phyloP scores from a whole-genome alignment of 2,329 filamentous ascomycete genomes.

The Penicillium hesseltinei region DNA sequence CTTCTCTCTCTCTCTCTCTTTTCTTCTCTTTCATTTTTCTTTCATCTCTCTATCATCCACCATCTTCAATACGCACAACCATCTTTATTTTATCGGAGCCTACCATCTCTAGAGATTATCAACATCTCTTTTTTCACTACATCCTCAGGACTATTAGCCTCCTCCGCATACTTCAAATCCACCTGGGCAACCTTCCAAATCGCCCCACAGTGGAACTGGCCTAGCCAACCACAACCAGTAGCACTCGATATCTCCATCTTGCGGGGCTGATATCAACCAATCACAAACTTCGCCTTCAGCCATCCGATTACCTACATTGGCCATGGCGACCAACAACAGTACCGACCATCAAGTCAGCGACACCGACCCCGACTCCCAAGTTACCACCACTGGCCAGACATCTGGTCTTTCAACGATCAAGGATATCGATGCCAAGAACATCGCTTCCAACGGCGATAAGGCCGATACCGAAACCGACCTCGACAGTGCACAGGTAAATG shows the following conservation, averaged over 20 bases:
- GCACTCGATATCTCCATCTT: fast-evolving
- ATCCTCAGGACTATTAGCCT: neutral
- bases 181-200: too few species aligned
- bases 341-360: too few species aligned
- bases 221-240: neutral
- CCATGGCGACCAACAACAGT: neutral
- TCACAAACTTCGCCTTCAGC: neutral
- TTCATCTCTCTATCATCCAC: neutral
- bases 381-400: neutral
- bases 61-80: neutral
- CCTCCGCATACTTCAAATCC: neutral
- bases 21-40: neutral
- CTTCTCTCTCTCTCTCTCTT: neutral
- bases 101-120: neutral
- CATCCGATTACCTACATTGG: neutral
- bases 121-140: neutral
- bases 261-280: neutral
- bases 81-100: neutral
- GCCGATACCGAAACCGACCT: neutral
- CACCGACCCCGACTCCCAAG: neutral
- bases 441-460: neutral
- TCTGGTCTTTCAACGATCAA: too few species aligned
- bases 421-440: neutral
- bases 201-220: neutral
- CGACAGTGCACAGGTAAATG: neutral